Conservation (phyloP, 345 rosid species). For the Draba incana region DNA sequence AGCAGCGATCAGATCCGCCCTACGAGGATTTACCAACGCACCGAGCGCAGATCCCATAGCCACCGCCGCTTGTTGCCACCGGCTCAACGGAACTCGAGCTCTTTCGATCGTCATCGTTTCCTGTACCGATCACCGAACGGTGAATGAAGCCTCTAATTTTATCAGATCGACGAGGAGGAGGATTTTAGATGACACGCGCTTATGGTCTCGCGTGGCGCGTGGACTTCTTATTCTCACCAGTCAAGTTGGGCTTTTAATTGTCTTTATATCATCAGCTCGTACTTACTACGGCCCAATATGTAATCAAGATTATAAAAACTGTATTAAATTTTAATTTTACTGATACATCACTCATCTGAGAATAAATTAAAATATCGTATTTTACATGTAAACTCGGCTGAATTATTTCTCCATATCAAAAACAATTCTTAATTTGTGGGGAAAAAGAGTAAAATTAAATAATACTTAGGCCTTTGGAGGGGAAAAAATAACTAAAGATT, state of each 20-base stretch:
- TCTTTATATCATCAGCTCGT: too few relatives aligned
- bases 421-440: too few relatives aligned
- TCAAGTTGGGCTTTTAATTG: background rate
- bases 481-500: too few relatives aligned
- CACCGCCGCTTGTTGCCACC: conserved; percentile 78
- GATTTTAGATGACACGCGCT: conserved; percentile 17
- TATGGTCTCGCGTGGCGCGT: conserved; percentile 14
- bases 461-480: too few relatives aligned
- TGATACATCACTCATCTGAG: too few relatives aligned
- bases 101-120: conserved; percentile 43
- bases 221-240: background rate
- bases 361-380: too few relatives aligned
- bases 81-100: conserved; percentile 50
- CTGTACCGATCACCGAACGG: background rate
- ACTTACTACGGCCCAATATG: background rate
- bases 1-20: conserved; percentile 78
- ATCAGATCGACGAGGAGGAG: conserved; percentile 10
- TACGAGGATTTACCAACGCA: conserved; percentile 68
- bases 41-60: conserved; percentile 71
- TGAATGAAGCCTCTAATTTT: background rate
- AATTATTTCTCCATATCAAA: too few relatives aligned
- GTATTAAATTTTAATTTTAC: background rate
- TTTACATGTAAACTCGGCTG: too few relatives aligned
- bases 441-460: too few relatives aligned
- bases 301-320: too few relatives aligned